Evolutionary conservation across 441 rosid genomes (phyloP), one percentile per base, ranked within the genome.

Genomic region (Adansonia grandidieri): DNA sequence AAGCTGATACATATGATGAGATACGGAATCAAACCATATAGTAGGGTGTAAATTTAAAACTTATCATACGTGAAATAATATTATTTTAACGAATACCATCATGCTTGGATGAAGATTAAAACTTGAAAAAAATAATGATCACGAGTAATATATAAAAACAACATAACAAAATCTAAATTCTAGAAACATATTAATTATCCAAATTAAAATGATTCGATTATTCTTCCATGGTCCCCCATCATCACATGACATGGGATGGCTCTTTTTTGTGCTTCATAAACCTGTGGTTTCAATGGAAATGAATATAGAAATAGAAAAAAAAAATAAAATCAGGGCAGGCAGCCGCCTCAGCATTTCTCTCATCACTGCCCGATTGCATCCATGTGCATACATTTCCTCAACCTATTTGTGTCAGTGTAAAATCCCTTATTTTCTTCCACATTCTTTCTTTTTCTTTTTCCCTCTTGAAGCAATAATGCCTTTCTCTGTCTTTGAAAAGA

Each of bases 191-290:
- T 58, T 20, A 20, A 58, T 19, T 20, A 58, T 58, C 9, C 56
- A 51, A 51, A 14, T 51, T 51, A 51, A 51, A 51, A 10, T 51
- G 37, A 32, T 32, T 2, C 19, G 57, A 53, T 53, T 53, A 53
- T 53, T 53, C 56, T 56, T 28, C 51, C 74, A 13, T 50, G 8
- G 9, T 50, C 85, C 73, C 77, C 78, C 80, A 72, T 71, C 88
- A 81, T 81, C 85, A 22, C 79, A 22, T 58, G 13, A 58, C 63
- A 9, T 57, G 60, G 11, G 37, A 3, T 32, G 37, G 37, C 37
- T 11, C n/a, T 2, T 6, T 54, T 54, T n/a, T 54, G 6, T 13
- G 20, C 8, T 15, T 6, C 60, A 54, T n/a, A 54, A n/a, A 20
- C 5, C 37, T 32, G 37, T 6, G 22, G 6, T 17, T 17, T 17